Evolutionary conservation across 2,329 filamentous ascomycete genomes (phyloP), one percentile per base, ranked within the genome.

Genomic region (Elsinoe perseae): DNA sequence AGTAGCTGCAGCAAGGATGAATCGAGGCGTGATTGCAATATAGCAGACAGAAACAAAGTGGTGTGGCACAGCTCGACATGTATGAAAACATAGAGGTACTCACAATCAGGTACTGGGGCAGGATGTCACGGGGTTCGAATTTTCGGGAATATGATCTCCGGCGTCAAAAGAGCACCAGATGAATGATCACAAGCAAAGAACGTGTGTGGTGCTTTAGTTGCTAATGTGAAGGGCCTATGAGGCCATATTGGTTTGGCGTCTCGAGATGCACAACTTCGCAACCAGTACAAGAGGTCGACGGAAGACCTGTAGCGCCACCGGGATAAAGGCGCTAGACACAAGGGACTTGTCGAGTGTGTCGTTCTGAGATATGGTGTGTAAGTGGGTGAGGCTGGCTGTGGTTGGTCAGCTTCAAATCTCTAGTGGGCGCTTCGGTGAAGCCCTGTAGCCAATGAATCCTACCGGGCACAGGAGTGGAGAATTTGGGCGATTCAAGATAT

Each of bases 361-460:
- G 28, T 21, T 36, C 12, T 20, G 5, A 10, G 48, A n/a, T 4
- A 20, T 42, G 34, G 52, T 43, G 52, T 20, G 20, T 16, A 23
- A 14, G 32, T 27, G 34, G 25, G 20, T 28, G 20, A 16, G 20
- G 28, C 21, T 23, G 20, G 34, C 21, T 32, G 36, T 54, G 52
- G 52, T 54, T 54, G 52, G 52, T 54, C 52, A 54, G 52, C 52
- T 42, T 54, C 23, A 21, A 21, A 8, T 12, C 28, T 30, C 52
- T 44, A 54, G 34, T 32, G 21, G 52, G 52, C 52, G 52, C 52
- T 54, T 54, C 34, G 52, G 16, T 34, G 30, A 34, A 36, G 48
- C 21, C 48, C 32, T n/a, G 30, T 14, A 38, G 21, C 48, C 48
- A 52, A 52, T 52, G 48, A 21, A 25, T 23, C 20, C n/a, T 30